Evolutionary conservation across 1,284 basidiomycete genomes (phyloP).

Genomic region (Trichosporon faecale): DNA sequence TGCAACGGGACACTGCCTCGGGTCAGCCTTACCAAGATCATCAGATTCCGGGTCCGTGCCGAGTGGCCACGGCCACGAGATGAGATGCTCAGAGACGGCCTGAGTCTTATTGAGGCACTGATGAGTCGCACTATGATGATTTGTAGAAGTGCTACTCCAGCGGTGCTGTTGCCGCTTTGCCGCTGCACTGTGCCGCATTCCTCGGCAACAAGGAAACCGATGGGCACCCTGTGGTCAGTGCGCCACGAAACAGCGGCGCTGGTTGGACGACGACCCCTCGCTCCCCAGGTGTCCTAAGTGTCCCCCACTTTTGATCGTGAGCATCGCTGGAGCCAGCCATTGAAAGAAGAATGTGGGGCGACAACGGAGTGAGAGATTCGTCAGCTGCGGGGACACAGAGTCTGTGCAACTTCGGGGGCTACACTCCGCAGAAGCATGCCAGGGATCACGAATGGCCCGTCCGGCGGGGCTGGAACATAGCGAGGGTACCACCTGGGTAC

Average conservation of each 20-base stretch:
- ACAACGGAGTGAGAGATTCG: neutral
- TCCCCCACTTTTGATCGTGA: neutral
- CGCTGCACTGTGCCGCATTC: neutral
- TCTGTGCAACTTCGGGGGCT: neutral
- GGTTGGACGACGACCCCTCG: neutral
- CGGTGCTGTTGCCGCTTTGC: neutral
- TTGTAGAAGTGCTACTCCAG: neutral
- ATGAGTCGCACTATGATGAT: neutral
- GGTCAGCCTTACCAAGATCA: neutral
- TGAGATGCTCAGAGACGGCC: neutral
- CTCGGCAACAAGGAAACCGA: neutral
- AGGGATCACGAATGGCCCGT: neutral
- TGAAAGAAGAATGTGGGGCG: neutral
- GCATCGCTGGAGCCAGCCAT: neutral
- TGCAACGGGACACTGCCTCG: neutral
- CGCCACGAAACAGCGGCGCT: neutral
- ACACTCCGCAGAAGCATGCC: neutral
- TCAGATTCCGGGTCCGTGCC: neutral
- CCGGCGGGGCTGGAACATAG: neutral
- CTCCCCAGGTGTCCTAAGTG: neutral
- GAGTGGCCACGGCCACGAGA: neutral
- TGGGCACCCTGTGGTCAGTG: neutral
- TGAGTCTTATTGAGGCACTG: slow-evolving; percentile 1
- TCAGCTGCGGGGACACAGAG: neutral
- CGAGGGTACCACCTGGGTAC: neutral